Evolutionary conservation across 805 yeast genomes (phyloP).

Genomic region (Jamesozyma rosinii): DNA sequence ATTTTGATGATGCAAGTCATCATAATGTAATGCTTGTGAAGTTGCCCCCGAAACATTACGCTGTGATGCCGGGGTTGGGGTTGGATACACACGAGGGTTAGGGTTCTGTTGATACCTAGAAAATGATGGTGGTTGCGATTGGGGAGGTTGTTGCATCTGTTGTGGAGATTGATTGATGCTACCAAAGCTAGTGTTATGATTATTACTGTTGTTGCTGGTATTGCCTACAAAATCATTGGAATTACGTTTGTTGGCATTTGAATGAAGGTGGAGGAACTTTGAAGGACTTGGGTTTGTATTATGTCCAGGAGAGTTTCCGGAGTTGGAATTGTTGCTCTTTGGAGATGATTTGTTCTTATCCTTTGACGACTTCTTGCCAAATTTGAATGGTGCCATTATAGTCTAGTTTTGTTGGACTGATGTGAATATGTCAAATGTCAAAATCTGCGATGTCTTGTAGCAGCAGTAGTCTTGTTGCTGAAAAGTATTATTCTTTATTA

Average conservation of each 20-base stretch:
- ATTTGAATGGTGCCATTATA: conserved; percentile 49
- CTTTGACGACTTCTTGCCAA: conserved; percentile 41
- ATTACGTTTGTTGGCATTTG: background rate
- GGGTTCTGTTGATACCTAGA: conserved; percentile 1
- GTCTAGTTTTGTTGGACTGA: background rate
- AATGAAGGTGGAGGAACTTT: conserved; percentile 6
- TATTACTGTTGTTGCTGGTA: background rate
- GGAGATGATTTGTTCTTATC: conserved; percentile 21
- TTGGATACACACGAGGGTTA: conserved; percentile 12
- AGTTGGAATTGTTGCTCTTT: conserved; percentile 7
- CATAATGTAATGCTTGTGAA: conserved; percentile 8
- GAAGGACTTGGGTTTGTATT: conserved; percentile 5
- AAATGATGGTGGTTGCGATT: conserved; percentile 5
- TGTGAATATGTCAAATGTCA: no score
- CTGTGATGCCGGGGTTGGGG: conserved; percentile 23
- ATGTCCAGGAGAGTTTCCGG: conserved; percentile 1
- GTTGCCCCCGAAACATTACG: conserved; percentile 28
- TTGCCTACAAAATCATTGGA: background rate
- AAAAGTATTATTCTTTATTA: no score
- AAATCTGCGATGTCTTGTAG: no score
- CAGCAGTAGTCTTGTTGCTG: no score
- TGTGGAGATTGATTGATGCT: conserved; percentile 5
- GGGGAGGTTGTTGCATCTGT: conserved; percentile 7
- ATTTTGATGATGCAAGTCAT: background rate
- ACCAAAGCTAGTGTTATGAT: background rate